These are phyloP conservation scores for Anthostomella pinea DNA, from an alignment of 2,329 filamentous ascomycete species.

Conservation along the genomic window DNA sequence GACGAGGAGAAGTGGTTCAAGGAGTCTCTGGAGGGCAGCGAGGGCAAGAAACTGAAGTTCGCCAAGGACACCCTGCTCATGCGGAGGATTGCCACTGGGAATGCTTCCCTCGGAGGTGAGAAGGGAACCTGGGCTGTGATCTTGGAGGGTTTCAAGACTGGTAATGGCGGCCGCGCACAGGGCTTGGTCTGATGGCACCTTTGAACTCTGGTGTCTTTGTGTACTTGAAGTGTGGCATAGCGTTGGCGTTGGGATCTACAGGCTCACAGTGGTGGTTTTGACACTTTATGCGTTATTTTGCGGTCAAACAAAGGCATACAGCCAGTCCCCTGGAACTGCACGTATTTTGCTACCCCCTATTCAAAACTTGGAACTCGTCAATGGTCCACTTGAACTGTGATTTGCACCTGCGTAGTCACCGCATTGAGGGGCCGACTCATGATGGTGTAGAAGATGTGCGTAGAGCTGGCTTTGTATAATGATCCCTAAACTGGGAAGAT, in stretches of 20 bases:
- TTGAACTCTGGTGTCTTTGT: constrained; percentile 4
- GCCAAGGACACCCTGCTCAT: constrained; percentile 73
- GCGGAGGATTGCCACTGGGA: constrained; percentile 66
- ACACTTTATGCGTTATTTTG: too few species aligned
- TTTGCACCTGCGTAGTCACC: too few species aligned
- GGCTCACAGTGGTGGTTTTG: too few species aligned
- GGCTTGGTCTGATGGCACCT: constrained; percentile 8
- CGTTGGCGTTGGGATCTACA: constrained; percentile 29
- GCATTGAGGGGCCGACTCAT: too few species aligned
- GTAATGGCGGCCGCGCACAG: constrained; percentile 33
- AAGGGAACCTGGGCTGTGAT: constrained; percentile 49
- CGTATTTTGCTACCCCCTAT: too few species aligned
- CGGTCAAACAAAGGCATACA: too few species aligned
- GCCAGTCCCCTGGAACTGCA: too few species aligned
- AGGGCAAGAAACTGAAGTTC: constrained; percentile 60
- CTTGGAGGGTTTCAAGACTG: constrained; percentile 50
- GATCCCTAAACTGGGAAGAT: too few species aligned
- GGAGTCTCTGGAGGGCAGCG: constrained; percentile 62
- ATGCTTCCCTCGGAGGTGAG: constrained; percentile 46
- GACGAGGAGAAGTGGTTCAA: constrained; percentile 75
- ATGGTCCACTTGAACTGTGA: too few species aligned
- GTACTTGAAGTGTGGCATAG: constrained; percentile 32
- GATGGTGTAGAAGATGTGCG: too few species aligned
- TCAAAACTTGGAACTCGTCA: too few species aligned
- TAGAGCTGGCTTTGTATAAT: too few species aligned